Evolutionary conservation across 345 rosid genomes (phyloP).

Genomic region (Clausena lansium): DNA sequence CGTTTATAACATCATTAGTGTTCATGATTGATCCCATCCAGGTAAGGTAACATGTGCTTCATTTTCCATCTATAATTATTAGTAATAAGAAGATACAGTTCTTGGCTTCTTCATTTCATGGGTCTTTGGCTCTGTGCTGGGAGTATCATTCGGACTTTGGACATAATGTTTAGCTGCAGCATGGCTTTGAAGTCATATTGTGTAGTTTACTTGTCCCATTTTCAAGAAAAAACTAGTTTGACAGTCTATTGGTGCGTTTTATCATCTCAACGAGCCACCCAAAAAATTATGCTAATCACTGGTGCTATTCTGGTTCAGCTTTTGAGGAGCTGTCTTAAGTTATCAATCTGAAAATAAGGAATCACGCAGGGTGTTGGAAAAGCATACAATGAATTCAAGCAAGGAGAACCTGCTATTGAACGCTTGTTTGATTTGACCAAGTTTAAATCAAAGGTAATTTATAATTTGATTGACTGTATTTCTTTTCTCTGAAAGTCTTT

Average conservation of each 20-base stretch:
- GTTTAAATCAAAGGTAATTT: conserved; percentile 56
- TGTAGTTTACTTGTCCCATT: background rate
- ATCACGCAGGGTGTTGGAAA: conserved; percentile 77
- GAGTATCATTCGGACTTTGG: background rate
- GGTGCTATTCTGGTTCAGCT: conserved; percentile 10
- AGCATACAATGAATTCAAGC: conserved; percentile 93
- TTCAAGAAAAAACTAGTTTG: conserved; percentile 6
- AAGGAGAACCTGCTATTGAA: conserved; percentile 90
- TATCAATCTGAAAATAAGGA: conserved; percentile 34
- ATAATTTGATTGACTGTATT: background rate
- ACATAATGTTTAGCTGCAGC: background rate
- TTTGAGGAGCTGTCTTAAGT: conserved; percentile 35
- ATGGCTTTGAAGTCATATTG: background rate
- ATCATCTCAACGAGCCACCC: background rate
- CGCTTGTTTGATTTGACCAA: conserved; percentile 69
- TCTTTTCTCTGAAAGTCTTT: background rate
- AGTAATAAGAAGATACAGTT: background rate
- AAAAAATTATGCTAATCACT: conserved; percentile 12
- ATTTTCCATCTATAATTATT: background rate
- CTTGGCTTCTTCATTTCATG: background rate
- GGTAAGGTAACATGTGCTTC: conserved; percentile 38
- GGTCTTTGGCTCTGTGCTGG: background rate
- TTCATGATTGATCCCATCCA: conserved; percentile 90
- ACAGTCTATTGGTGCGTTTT: background rate
- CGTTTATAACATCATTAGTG: conserved; percentile 73